Percentiles rank a stretch among this genome's conserved stretches.
phyloP scores from a whole-genome alignment of 2,329 filamentous ascomycete genomes.

The Talaromyces amestolkiae region DNA sequence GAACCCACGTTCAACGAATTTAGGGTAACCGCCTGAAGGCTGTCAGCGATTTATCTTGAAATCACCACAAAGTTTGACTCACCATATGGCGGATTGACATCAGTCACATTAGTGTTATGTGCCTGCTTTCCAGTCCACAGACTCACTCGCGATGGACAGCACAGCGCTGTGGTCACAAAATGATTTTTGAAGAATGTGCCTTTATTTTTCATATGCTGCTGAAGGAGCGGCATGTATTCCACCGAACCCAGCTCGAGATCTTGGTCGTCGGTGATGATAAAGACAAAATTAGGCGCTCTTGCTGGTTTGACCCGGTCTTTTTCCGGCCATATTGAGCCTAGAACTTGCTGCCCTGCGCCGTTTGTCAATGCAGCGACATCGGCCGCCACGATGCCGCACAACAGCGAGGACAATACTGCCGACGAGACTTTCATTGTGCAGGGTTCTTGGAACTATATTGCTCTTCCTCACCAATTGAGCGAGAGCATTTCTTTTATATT shows the following conservation, averaged over 20 bases:
- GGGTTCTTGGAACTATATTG: neutral
- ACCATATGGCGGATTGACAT: constrained; percentile 55
- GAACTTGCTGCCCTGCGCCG: neutral
- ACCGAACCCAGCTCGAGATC: constrained; percentile 62
- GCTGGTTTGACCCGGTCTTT: neutral
- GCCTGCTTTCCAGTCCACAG: constrained; percentile 65
- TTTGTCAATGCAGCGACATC: neutral
- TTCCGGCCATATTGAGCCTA: neutral
- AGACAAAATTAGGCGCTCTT: constrained; percentile 57
- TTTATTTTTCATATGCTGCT: constrained; percentile 56
- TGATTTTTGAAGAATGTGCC: constrained; percentile 62
- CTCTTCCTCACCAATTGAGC: neutral
- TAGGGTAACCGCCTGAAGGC: constrained; percentile 44
- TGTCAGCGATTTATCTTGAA: neutral
- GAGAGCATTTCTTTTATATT: neutral
- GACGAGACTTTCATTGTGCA: neutral
- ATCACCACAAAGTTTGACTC: constrained; percentile 18
- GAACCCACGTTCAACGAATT: constrained; percentile 51
- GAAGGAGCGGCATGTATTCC: constrained; percentile 58
- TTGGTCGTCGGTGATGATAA: constrained; percentile 68
- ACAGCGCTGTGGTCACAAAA: constrained; percentile 65
- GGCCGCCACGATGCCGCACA: neutral
- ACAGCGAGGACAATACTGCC: neutral
- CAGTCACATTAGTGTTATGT: constrained; percentile 70
- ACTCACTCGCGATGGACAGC: constrained; percentile 66